These are phyloP conservation scores for Fusarium sp. DNA, from an alignment of 2,329 filamentous ascomycete species.

Conservation along the genomic window DNA sequence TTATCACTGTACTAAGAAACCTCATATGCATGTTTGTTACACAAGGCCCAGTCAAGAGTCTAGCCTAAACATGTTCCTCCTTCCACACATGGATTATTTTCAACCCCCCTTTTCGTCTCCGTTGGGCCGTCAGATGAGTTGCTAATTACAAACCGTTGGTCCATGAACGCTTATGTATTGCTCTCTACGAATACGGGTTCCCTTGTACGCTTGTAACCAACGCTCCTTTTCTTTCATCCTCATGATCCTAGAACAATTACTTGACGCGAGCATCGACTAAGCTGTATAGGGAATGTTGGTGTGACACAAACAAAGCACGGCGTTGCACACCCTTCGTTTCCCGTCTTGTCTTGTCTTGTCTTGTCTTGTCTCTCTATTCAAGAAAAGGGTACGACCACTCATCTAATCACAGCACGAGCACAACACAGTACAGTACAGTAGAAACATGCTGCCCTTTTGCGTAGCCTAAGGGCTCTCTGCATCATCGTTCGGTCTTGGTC, in stretches of 20 bases:
- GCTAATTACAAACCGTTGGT: conserved; percentile 5
- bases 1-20: conserved; percentile 17
- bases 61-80: conserved; percentile 6
- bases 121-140: conserved; percentile 4
- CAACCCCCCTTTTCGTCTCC: not conserved
- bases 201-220: conserved; percentile 24
- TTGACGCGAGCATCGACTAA: conserved; percentile 30
- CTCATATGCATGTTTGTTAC: conserved; percentile 30
- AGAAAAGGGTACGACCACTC: conserved; percentile 15
- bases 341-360: conserved; percentile 36
- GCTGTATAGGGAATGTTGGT: conserved; percentile 14
- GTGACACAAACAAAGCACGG: conserved; percentile 45
- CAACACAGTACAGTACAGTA: conserved; percentile 10
- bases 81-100: not conserved
- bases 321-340: conserved; percentile 45
- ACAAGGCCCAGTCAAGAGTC: conserved; percentile 3
- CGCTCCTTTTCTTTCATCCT: conserved; percentile 8
- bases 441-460: conserved; percentile 28
- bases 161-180: conserved; percentile 1
- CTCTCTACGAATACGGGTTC: not conserved
- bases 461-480: conserved; percentile 39
- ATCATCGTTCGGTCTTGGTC: conserved; percentile 36
- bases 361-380: conserved; percentile 37
- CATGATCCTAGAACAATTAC: conserved; percentile 13
- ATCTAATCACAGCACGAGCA: not conserved